Evolutionary conservation across 179 eudicot species (phyloP).

Genomic region (Corrigiola litoralis): DNA sequence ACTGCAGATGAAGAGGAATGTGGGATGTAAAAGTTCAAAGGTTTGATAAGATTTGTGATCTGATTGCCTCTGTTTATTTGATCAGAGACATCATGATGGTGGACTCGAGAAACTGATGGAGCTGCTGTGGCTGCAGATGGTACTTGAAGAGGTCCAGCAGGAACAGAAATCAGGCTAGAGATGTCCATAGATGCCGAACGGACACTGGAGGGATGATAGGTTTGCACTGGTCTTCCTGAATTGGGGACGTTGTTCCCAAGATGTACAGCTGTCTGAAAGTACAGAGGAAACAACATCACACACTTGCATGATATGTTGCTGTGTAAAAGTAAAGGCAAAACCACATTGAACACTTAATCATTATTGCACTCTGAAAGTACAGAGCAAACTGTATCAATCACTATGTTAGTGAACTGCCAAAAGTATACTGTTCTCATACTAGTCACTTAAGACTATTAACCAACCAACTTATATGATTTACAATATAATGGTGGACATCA

Average conservation of each 20-base stretch:
- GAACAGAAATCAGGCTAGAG: slow-evolving; percentile 14
- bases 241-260: slow-evolving; percentile 38
- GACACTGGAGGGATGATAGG: slow-evolving; percentile 29
- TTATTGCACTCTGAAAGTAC: slow-evolving; percentile 47
- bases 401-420: not conserved
- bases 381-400: slow-evolving; percentile 7
- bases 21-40: slow-evolving; percentile 56
- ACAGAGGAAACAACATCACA: slow-evolving; percentile 7
- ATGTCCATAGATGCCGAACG: slow-evolving; percentile 13
- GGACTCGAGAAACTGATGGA: slow-evolving; percentile 37
- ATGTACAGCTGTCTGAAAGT: slow-evolving; percentile 52
- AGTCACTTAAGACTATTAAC: not conserved
- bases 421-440: not conserved
- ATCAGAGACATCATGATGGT: slow-evolving; percentile 40
- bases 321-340: slow-evolving; percentile 33
- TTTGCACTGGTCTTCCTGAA: slow-evolving; percentile 33
- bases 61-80: slow-evolving; percentile 28
- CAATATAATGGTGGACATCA: not conserved
- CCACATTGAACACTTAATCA: slow-evolving; percentile 8
- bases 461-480: not conserved
- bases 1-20: slow-evolving; percentile 40
- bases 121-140: slow-evolving; percentile 26
- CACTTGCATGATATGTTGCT: slow-evolving; percentile 42
- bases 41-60: slow-evolving; percentile 65
- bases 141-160: slow-evolving; percentile 21